These are phyloP conservation scores for Leavenworthia alabamica DNA, from an alignment of 345 rosid genomes.

Conservation along the genomic window DNA sequence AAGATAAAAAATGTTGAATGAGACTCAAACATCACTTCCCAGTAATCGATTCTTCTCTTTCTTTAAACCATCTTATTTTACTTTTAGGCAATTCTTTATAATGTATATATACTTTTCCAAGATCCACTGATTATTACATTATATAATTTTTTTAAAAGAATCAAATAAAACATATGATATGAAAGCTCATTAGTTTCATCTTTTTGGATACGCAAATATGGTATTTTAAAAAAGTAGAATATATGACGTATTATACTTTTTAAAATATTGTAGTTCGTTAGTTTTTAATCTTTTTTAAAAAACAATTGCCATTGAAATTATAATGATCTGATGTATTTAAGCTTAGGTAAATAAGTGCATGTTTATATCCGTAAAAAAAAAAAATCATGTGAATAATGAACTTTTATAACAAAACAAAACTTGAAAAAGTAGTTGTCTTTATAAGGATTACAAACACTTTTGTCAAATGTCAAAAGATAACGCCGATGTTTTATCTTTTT, in stretches of 20 bases:
- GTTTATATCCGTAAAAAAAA: neutral
- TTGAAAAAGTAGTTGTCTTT: conserved; percentile 2
- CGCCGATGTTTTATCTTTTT: conserved; percentile 16
- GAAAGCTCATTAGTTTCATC: neutral
- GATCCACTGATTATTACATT: neutral
- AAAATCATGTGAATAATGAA: conserved; percentile 1
- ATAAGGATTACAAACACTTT: conserved; percentile 2
- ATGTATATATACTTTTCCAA: neutral
- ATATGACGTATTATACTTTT: neutral
- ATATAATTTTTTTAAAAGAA: neutral
- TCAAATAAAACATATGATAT: neutral
- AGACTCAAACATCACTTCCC: neutral
- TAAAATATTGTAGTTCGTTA: neutral
- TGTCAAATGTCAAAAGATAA: conserved; percentile 29
- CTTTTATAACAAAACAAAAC: neutral
- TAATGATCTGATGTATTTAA: neutral
- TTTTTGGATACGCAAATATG: neutral
- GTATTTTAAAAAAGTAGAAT: neutral
- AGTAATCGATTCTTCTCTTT: neutral
- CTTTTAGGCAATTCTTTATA: neutral
- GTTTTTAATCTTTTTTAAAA: neutral
- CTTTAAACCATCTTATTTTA: neutral
- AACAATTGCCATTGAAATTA: neutral
- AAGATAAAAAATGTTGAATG: neutral
- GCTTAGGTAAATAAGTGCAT: neutral